Evolutionary conservation across 208 protist species (phyloP), one percentile per base, ranked within the genome.

Genomic region (Trypanosoma caninum): DNA sequence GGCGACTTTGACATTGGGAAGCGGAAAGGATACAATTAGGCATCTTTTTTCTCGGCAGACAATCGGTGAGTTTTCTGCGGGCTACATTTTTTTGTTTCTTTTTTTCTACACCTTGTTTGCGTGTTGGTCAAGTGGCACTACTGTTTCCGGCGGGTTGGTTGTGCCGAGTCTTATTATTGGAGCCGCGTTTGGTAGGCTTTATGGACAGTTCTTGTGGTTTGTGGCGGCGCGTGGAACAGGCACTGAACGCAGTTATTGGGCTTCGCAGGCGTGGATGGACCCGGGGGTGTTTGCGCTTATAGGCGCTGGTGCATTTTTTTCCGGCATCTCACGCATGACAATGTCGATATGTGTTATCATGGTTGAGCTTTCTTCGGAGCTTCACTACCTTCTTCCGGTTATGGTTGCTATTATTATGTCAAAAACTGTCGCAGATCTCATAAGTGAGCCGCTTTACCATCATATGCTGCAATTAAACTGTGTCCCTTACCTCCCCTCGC

Each of bases 291-390:
- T 96, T 59, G 95, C 94, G 6, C 74, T 98, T 10, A 94, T 98
- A 48, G 95, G 95, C 40, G 93, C 93, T 25, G 91, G 87, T 8
- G 81, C 87, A 23, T 96, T 97, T 59, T 82, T 97, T 42, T 88
- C 80, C 20, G 94, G 94, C 14, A 94, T 92, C 7, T 93, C 88
- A 33, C 87, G 95, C 46, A 86, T 97, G 73, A 93, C 91, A 9
- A 92, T 97, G 68, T 91, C 88, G n/a, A 86, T 97, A 47, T 91
- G 88, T 42, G 92, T 98, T 42, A 97, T 97, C 59, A 91, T 98
- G 86, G 80, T 97, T 27, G 93, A 98, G 74, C 76, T 97, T 1
- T 95, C 94, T 18, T 91, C 91, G 37, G 91, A 97, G 64, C 68
- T 97, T 33, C 89, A 92, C 66, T 97, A 97, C 64, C 67, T 97